Evolutionary conservation across 2,329 filamentous ascomycete genomes (phyloP).

Genomic region (Venturia effusa): DNA sequence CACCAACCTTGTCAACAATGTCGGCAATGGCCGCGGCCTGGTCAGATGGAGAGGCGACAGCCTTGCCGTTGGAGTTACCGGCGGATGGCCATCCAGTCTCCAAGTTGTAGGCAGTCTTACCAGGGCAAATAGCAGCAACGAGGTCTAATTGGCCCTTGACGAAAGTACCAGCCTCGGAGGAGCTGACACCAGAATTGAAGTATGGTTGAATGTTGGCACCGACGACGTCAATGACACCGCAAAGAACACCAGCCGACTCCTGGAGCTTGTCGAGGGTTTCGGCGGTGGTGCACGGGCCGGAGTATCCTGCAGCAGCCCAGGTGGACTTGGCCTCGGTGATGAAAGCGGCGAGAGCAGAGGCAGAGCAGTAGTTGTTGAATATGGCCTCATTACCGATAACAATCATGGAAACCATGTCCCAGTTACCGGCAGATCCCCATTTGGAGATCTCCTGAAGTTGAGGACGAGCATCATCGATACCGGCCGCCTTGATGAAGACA

Average conservation of each 20-base stretch:
- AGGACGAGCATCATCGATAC: constrained; percentile 51
- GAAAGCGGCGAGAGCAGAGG: constrained; percentile 55
- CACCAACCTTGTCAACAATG: constrained; percentile 56
- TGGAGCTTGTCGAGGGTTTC: constrained; percentile 76
- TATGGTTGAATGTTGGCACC: constrained; percentile 86
- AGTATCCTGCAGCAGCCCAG: constrained; percentile 57
- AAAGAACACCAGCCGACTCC: constrained; percentile 50
- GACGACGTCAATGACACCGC: constrained; percentile 63
- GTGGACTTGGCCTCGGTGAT: constrained; percentile 54
- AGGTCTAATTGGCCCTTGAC: constrained; percentile 61
- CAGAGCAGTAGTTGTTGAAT: constrained; percentile 59
- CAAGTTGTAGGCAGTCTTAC: constrained; percentile 66
- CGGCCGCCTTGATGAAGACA: constrained; percentile 64
- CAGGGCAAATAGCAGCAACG: constrained; percentile 58
- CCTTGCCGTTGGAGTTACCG: constrained; percentile 60
- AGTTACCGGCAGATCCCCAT: constrained; percentile 64
- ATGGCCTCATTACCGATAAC: constrained; percentile 88
- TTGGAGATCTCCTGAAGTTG: constrained; percentile 64
- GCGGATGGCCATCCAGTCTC: constrained; percentile 82
- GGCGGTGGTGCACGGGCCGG: constrained; percentile 67
- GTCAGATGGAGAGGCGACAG: constrained; percentile 54
- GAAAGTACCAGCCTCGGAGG: constrained; percentile 63
- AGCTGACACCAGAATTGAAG: constrained; percentile 66
- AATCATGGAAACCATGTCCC: constrained; percentile 65
- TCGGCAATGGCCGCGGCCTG: constrained; percentile 63